Conservation (phyloP, 2,329 filamentous ascomycete species). For the Trichoderma brevicompactum region DNA sequence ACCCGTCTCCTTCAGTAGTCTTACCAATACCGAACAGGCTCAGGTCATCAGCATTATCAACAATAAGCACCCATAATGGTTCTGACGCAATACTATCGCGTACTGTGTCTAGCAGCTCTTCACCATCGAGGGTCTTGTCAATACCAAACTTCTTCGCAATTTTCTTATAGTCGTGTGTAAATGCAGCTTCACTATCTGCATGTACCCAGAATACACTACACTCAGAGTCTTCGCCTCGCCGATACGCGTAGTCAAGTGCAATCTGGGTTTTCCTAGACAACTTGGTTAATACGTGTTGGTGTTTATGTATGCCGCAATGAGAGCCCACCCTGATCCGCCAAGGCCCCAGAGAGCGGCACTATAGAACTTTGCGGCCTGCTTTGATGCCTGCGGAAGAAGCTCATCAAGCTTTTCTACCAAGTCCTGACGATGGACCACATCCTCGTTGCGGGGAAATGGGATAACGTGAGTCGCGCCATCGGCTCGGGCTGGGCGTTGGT, state of each 20-base stretch:
- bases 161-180: conserved; percentile 39
- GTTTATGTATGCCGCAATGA: not conserved
- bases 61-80: conserved; percentile 38
- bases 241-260: conserved; percentile 44
- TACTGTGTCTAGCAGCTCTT: conserved; percentile 33
- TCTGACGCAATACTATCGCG: conserved; percentile 31
- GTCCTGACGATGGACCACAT: conserved; percentile 26
- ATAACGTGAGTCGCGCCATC: conserved; percentile 10
- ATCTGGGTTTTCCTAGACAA: conserved; percentile 45
- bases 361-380: not conserved
- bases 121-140: conserved; percentile 29
- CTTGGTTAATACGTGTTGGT: not conserved
- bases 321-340: conserved; percentile 11
- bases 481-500: no score
- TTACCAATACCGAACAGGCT: conserved; percentile 35
- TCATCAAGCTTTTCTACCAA: conserved; percentile 22
- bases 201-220: conserved; percentile 47
- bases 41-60: conserved; percentile 44
- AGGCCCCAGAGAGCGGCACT: conserved; percentile 20
- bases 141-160: conserved; percentile 39
- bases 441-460: conserved; percentile 31
- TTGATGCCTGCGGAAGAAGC: conserved; percentile 1
- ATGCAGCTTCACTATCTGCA: conserved; percentile 41
- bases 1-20: not conserved
- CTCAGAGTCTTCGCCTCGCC: conserved; percentile 29